A percentile compares a stretch with the other conserved stretches of the same genome.
These are phyloP conservation scores for Ambrosia trifida DNA, from an alignment of 129 eudicot genomes.

Conservation along the genomic window DNA sequence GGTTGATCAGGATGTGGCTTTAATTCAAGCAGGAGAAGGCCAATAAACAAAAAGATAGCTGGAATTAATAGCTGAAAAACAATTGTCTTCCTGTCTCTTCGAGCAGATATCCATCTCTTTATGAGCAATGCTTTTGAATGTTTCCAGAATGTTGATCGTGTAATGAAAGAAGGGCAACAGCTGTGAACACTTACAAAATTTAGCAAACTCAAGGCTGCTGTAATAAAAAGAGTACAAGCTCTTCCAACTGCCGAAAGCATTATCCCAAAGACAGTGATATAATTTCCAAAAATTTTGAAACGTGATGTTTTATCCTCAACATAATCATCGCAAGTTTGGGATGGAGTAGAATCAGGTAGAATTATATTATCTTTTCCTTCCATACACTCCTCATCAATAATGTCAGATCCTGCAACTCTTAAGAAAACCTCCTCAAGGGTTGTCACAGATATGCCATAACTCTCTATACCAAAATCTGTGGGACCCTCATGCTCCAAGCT, in stretches of 20 bases:
- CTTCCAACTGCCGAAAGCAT: slow-evolving; percentile 49
- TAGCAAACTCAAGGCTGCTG: slow-evolving; percentile 53
- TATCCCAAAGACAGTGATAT: slow-evolving; percentile 45
- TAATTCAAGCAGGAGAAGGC: slow-evolving; percentile 75
- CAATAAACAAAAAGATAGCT: slow-evolving; percentile 78
- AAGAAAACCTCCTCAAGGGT: slow-evolving; percentile 97
- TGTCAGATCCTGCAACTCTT: slow-evolving; percentile 88
- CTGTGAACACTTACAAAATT: slow-evolving; percentile 61
- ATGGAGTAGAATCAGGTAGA: slow-evolving; percentile 38
- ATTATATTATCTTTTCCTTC: slow-evolving; percentile 32
- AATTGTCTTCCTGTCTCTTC: slow-evolving; percentile 77
- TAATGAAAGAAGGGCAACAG: slow-evolving; percentile 67
- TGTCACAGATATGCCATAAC: slow-evolving; percentile 95
- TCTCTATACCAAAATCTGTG: slow-evolving; percentile 68
- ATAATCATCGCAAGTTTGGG: slow-evolving; percentile 42
- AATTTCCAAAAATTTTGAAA: slow-evolving; percentile 58
- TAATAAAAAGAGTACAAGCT: slow-evolving; percentile 43
- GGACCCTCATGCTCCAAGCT: slow-evolving; percentile 35
- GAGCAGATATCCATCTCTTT: slow-evolving; percentile 85
- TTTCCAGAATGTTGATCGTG: slow-evolving; percentile 86
- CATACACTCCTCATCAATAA: slow-evolving; percentile 53
- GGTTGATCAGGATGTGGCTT: slow-evolving; percentile 95
- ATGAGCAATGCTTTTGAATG: slow-evolving; percentile 86
- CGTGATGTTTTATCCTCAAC: slow-evolving; percentile 35
- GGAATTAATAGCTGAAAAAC: slow-evolving; percentile 92